Conservation (phyloP, 2,329 filamentous ascomycete species). For the Clarireedia sp. region DNA sequence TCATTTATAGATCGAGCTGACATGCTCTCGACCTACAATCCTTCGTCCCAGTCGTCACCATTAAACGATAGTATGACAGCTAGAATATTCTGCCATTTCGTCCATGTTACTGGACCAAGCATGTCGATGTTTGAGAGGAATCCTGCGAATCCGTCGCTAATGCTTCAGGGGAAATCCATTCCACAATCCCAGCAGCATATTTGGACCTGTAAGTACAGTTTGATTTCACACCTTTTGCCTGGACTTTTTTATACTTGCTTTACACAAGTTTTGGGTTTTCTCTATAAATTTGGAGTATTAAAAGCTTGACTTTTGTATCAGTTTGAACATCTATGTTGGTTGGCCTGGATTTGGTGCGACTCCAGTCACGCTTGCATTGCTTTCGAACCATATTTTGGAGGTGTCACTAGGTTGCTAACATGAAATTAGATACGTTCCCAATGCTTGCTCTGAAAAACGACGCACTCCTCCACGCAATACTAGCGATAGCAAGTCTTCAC, state of each 20-base stretch:
- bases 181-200: conserved; percentile 57
- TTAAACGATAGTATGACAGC: conserved; percentile 74
- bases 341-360: too few species aligned
- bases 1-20: conserved; percentile 36
- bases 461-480: conserved; percentile 82
- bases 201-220: conserved; percentile 48
- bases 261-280: background rate
- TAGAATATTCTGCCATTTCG: conserved; percentile 83
- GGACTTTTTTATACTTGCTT: too few species aligned
- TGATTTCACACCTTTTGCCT: too few species aligned
- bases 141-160: conserved; percentile 61
- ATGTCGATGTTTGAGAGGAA: conserved; percentile 84
- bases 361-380: background rate
- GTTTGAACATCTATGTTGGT: too few species aligned
- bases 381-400: background rate
- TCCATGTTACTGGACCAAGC: conserved; percentile 77
- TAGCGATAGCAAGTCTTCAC: conserved; percentile 79
- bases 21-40: conserved; percentile 57
- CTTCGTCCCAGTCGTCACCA: conserved; percentile 59
- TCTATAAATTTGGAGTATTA: background rate
- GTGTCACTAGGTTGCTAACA: background rate
- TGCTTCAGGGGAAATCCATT: conserved; percentile 54
- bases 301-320: too few species aligned
- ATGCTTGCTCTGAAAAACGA: conserved; percentile 76
- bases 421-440: conserved; percentile 63